Base-by-base conservation (phyloP, 192 early-diverging fungal genomes). In the Podila minutissima region DNA sequence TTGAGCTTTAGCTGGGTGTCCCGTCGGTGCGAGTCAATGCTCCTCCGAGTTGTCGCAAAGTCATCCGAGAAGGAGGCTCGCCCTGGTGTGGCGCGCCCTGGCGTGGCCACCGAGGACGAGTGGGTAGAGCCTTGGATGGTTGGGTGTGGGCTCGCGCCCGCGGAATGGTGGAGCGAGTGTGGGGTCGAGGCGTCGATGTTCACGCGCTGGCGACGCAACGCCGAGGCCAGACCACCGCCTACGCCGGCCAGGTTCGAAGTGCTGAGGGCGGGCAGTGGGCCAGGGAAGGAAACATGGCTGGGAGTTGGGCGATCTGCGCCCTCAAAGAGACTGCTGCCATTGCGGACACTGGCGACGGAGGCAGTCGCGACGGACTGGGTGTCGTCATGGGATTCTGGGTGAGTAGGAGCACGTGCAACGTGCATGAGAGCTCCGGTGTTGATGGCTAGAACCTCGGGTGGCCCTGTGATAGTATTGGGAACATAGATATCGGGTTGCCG, bases 41-140 rank as follows among this genome's bases (percentile, higher is more conserved):
- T 38, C 8, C 8, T n/a, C 35, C 20, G 31, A 46, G 29, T 3
- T 0, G 67, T 1, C 0, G 55, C 11, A 67, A 55, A 66, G 49
- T 77, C 69, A 17, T 66, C 62, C 41, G 67, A 70, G 67, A 70
- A 76, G 0, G 62, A 63, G 0, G 66, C 73, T 12, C 59, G 28
- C 13, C 41, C 58, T 15, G 5, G 58, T 17, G 59, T 13, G 5
- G 20, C 48, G 8, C 59, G 28, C 13, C 41, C 58, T 13, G 5
- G 58, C 7, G 59, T 13, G 13, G 20, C 48, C 31, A 46, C 61
- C 46, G 6, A 55, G 38, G 62, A 55, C 5, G 59, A 26, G 24
- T 61, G 59, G 5, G 17, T 31, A 12, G 29, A 26, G 59, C 26
- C 15, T 32, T 17, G 59, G 6, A 19, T 11, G 31, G 59, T 61